phyloP scores from a whole-genome alignment of 345 rosid species.

The Alliaria petiolata region DNA sequence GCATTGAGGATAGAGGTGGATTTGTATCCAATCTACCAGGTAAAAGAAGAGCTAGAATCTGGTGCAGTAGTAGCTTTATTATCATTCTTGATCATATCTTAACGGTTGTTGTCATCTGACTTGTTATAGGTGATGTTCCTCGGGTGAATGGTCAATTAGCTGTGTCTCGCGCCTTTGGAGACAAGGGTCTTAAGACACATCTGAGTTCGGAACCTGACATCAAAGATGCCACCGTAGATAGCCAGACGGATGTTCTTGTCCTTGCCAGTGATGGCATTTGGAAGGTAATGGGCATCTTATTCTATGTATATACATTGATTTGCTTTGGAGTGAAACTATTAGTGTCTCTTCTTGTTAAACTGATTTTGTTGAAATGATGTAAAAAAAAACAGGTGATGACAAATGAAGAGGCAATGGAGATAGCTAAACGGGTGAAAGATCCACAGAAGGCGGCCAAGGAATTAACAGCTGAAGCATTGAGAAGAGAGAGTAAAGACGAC shows the following conservation, averaged over 20 bases:
- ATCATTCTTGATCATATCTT: neutral
- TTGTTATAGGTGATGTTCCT: conserved; percentile 71
- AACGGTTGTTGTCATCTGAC: neutral
- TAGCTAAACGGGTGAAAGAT: conserved; percentile 63
- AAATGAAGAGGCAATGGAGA: conserved; percentile 75
- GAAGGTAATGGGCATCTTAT: conserved; percentile 51
- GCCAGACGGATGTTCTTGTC: conserved; percentile 46
- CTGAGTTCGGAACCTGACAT: conserved; percentile 80
- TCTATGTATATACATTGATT: neutral
- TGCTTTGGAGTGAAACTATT: neutral
- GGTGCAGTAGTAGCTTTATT: neutral
- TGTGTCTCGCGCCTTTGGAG: conserved; percentile 84
- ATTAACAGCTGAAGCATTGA: conserved; percentile 61
- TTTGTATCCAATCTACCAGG: conserved; percentile 92
- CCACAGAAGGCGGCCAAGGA: conserved; percentile 82
- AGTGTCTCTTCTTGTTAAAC: neutral
- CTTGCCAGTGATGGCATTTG: conserved; percentile 84
- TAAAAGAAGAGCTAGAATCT: neutral
- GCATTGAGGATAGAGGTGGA: conserved; percentile 75
- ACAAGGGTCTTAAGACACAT: conserved; percentile 77
- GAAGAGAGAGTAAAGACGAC: conserved; percentile 72
- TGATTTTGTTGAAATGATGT: conserved; percentile 1
- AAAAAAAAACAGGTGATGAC: conserved; percentile 49
- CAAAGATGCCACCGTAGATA: conserved; percentile 37
- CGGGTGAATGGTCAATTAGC: conserved; percentile 84